Conservation (phyloP, 805 yeast species). For the Candida coquimbonensis region DNA sequence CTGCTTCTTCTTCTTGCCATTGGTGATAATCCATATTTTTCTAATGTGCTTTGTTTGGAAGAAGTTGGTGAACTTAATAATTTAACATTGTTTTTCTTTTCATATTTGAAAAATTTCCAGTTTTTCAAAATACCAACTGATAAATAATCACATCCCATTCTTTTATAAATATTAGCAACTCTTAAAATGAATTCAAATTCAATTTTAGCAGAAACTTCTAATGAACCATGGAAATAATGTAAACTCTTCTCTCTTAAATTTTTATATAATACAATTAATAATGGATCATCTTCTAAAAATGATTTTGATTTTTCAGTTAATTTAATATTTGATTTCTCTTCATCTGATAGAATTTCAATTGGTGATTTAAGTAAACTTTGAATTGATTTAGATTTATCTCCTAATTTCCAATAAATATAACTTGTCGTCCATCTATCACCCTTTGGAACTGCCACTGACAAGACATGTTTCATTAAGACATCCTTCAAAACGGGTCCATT, state of each 20-base stretch:
- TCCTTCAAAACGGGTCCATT: conserved; percentile 44
- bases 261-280: conserved; percentile 57
- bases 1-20: conserved; percentile 19
- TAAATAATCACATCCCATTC: conserved; percentile 90
- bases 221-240: conserved; percentile 43
- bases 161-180: conserved; percentile 58
- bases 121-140: conserved; percentile 53
- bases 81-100: conserved; percentile 7
- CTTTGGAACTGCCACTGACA: conserved; percentile 49
- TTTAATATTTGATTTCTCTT: conserved; percentile 18
- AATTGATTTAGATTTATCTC: conserved; percentile 43
- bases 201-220: conserved; percentile 29
- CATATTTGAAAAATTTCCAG: conserved; percentile 54
- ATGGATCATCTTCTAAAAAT: conserved; percentile 74
- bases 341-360: conserved; percentile 27
- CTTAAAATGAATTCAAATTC: conserved; percentile 61
- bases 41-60: conserved; percentile 10
- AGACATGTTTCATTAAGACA: conserved; percentile 41
- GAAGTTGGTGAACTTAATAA: conserved; percentile 1
- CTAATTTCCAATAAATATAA: conserved; percentile 70
- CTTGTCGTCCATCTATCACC: conserved; percentile 79
- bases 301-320: conserved; percentile 27
- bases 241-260: conserved; percentile 48
- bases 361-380: conserved; percentile 61
- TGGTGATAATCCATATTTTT: conserved; percentile 22